These are phyloP conservation scores for Orbilia ellipsospora DNA, from an alignment of 2,329 filamentous ascomycete species.

Conservation along the genomic window DNA sequence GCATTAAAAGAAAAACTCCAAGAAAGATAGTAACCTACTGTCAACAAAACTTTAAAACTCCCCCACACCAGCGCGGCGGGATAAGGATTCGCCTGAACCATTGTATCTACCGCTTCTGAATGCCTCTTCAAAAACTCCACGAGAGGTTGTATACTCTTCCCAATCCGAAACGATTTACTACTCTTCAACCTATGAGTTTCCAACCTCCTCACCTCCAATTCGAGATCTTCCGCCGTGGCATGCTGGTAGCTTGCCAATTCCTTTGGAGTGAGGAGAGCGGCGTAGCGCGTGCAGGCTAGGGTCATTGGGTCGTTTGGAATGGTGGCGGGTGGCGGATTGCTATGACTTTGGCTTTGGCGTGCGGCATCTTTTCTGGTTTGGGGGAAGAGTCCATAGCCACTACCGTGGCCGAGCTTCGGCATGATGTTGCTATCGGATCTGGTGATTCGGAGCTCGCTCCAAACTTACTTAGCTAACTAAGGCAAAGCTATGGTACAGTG, in stretches of 20 bases:
- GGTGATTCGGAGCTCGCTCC: no score
- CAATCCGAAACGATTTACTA: slow-evolving; percentile 20
- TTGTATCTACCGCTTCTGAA: slow-evolving; percentile 25
- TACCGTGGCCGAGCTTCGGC: no score
- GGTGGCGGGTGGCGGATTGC: no score
- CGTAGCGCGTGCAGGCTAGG: background rate
- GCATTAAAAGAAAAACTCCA: background rate
- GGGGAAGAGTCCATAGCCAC: no score
- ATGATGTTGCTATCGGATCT: no score
- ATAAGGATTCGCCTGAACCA: slow-evolving; percentile 46
- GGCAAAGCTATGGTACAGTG: no score
- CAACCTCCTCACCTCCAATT: slow-evolving; percentile 1
- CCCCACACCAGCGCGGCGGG: slow-evolving; percentile 39
- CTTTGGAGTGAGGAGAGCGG: background rate
- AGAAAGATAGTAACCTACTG: slow-evolving; percentile 22
- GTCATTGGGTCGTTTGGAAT: background rate
- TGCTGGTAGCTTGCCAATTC: background rate
- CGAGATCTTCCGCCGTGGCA: slow-evolving; percentile 24
- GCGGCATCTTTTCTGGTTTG: no score
- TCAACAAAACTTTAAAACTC: slow-evolving; percentile 31
- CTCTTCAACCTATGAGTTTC: slow-evolving; percentile 14
- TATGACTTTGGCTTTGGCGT: no score
- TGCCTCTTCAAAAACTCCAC: slow-evolving; percentile 23
- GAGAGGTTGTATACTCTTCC: slow-evolving; percentile 25
- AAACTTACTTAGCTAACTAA: no score